phyloP scores from a whole-genome alignment of 305 asterid species.

The Petunia hybrid region DNA sequence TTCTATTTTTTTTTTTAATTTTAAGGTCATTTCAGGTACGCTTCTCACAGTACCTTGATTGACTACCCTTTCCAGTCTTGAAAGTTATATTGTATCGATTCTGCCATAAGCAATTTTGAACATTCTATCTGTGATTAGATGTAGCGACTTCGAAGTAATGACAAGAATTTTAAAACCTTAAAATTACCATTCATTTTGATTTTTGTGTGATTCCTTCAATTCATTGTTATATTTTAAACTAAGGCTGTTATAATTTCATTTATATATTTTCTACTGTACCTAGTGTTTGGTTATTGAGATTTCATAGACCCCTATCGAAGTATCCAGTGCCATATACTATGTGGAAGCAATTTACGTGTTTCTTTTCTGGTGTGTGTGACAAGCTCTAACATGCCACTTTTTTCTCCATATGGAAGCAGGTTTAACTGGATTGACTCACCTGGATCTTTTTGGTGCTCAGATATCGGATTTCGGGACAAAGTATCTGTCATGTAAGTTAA shows the following conservation, averaged over 20 bases:
- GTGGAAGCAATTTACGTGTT: not conserved
- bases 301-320: not conserved
- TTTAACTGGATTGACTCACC: slow-evolving; percentile 41
- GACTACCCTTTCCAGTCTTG: not conserved
- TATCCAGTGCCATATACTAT: not conserved
- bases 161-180: not conserved
- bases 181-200: not conserved
- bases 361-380: not conserved
- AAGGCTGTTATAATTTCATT: not conserved
- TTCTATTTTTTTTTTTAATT: not conserved
- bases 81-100: not conserved
- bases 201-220: not conserved
- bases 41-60: not conserved
- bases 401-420: slow-evolving; percentile 28
- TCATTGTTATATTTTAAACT: not conserved
- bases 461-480: slow-evolving; percentile 38
- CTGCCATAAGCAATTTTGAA: not conserved
- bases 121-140: not conserved
- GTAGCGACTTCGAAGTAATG: not conserved
- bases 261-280: not conserved
- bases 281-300: not conserved
- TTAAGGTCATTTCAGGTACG: not conserved
- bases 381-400: not conserved
- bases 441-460: slow-evolving; percentile 40
- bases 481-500: slow-evolving; percentile 30